phyloP scores from a whole-genome alignment of 768 basidiomycete genomes.

The Tephrocybe sp. region DNA sequence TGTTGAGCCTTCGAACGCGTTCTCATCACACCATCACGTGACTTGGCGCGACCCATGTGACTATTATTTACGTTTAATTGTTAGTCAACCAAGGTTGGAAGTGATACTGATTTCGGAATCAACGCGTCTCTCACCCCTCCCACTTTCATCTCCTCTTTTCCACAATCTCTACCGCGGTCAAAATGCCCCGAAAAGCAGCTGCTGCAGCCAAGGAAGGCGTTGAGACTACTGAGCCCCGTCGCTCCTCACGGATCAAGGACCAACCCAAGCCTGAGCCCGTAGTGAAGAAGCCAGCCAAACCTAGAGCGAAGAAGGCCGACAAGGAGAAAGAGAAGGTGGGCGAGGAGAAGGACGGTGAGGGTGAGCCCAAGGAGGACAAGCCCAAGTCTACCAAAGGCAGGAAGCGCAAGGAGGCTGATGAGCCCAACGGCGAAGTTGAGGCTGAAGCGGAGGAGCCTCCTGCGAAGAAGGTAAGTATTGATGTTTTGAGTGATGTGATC shows the following conservation, averaged over 20 bases:
- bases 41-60: constrained; percentile 24
- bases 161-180: constrained; percentile 11
- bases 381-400: constrained; percentile 43
- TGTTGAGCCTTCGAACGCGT: constrained; percentile 6
- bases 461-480: constrained; percentile 57
- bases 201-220: constrained; percentile 39
- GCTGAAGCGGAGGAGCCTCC: constrained; percentile 44
- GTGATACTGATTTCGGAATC: constrained; percentile 20
- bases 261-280: constrained; percentile 53
- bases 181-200: constrained; percentile 75
- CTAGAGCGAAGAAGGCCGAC: constrained; percentile 54
- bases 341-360: constrained; percentile 35
- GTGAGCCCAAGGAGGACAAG: constrained; percentile 56
- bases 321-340: constrained; percentile 39
- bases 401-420: constrained; percentile 46
- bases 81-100: constrained; percentile 24
- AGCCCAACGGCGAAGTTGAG: constrained; percentile 35
- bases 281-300: constrained; percentile 66
- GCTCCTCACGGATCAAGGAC: constrained; percentile 75
- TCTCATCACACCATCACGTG: constrained; percentile 17
- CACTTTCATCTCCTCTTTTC: constrained; percentile 12
- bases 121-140: constrained; percentile 24
- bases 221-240: constrained; percentile 55
- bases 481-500: constrained; percentile 9
- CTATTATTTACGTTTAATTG: constrained; percentile 17